Conservation (phyloP, 257 asterid species). For the Plantago major region DNA sequence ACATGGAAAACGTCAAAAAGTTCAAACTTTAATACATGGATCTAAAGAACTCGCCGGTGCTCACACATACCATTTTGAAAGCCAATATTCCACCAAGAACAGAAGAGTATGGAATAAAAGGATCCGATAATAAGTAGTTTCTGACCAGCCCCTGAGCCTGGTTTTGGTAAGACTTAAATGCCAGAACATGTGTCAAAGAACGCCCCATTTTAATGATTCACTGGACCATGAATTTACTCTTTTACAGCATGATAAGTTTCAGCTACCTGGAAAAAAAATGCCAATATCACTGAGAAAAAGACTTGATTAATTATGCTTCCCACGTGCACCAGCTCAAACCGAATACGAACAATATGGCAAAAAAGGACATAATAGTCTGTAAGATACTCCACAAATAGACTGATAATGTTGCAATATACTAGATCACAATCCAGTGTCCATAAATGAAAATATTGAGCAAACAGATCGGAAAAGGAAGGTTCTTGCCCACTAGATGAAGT, state of each 20-base stretch:
- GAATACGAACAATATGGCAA: neutral
- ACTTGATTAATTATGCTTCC: neutral
- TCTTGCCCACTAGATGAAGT: neutral
- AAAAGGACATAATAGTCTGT: neutral
- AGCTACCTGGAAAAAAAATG: slow-evolving; percentile 30
- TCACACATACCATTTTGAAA: slow-evolving; percentile 69
- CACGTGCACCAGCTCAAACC: neutral
- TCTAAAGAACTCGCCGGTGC: slow-evolving; percentile 17
- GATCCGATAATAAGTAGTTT: slow-evolving; percentile 77
- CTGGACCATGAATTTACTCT: slow-evolving; percentile 27
- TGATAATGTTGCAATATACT: too few relatives aligned
- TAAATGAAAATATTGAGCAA: neutral
- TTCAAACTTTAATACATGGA: neutral
- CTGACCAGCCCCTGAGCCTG: slow-evolving; percentile 71
- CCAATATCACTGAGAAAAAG: slow-evolving; percentile 1
- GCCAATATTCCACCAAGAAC: slow-evolving; percentile 67
- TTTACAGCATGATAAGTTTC: slow-evolving; percentile 35
- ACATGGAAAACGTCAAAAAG: neutral
- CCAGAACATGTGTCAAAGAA: slow-evolving; percentile 45
- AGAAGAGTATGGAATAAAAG: slow-evolving; percentile 75
- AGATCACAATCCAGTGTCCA: neutral
- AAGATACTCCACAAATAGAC: neutral
- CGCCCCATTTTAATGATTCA: slow-evolving; percentile 49
- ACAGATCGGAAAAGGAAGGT: slow-evolving; percentile 1
- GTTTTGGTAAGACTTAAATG: slow-evolving; percentile 59